Evolutionary conservation across 2,329 filamentous ascomycete species (phyloP).

Genomic region (Aureobasidium pullulans): DNA sequence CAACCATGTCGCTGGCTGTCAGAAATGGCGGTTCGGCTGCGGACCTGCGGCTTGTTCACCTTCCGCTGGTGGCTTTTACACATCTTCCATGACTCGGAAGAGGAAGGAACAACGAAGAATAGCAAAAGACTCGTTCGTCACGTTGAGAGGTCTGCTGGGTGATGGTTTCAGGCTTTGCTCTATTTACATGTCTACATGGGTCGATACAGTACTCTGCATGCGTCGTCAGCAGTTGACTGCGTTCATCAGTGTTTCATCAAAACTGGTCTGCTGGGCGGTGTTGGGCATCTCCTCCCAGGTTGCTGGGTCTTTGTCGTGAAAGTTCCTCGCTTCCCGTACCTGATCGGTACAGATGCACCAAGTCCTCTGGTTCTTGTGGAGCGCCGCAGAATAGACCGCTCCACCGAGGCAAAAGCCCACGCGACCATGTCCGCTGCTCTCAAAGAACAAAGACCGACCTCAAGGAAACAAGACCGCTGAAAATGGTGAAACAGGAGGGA

Average conservation of each 20-base stretch:
- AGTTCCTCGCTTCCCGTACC: slow-evolving; percentile 8
- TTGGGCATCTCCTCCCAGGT: slow-evolving; percentile 7
- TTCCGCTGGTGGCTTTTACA: background rate
- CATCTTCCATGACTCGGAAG: background rate
- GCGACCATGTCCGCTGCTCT: background rate
- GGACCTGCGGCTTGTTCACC: background rate
- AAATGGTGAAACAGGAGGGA: background rate
- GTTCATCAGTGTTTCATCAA: slow-evolving; percentile 4
- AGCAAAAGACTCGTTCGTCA: background rate
- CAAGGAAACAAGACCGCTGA: background rate
- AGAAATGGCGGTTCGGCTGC: slow-evolving; percentile 4
- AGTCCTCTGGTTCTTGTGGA: background rate
- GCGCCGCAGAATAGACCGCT: background rate
- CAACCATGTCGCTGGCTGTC: slow-evolving; percentile 2
- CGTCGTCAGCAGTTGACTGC: slow-evolving; percentile 1
- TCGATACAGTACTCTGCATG: slow-evolving; percentile 1
- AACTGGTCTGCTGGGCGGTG: slow-evolving; percentile 3
- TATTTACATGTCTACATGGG: background rate
- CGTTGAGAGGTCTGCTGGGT: background rate
- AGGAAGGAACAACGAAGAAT: background rate
- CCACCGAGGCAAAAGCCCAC: background rate
- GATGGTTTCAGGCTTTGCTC: background rate
- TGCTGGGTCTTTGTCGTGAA: slow-evolving; percentile 3
- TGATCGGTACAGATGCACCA: background rate
- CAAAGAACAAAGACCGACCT: background rate